Evolutionary conservation across 495 filamentous ascomycete species (phyloP).

Genomic region (Aspergillus taichungensis): DNA sequence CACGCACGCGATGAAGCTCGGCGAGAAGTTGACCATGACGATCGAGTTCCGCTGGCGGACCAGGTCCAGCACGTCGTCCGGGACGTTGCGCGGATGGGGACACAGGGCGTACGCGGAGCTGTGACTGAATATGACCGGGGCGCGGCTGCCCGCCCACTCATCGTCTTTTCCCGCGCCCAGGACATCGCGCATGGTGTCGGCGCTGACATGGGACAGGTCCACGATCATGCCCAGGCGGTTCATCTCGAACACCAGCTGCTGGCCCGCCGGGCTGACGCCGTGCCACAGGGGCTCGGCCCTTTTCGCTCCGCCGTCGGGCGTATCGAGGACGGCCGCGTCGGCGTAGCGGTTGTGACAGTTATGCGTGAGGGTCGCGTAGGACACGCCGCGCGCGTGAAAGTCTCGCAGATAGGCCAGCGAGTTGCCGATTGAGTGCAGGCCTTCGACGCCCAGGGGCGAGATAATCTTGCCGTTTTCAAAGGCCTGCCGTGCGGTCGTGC

Average conservation of each 20-base stretch:
- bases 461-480: constrained; percentile 54
- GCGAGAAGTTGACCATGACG: constrained; percentile 56
- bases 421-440: constrained; percentile 92
- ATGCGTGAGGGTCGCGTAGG: constrained; percentile 84
- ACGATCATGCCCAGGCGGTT: constrained; percentile 46
- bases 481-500: constrained; percentile 46
- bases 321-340: constrained; percentile 62
- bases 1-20: constrained; percentile 62
- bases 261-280: constrained; percentile 63
- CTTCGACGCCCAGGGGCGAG: constrained; percentile 76
- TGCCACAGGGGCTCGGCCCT: constrained; percentile 42
- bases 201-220: constrained; percentile 47
- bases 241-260: constrained; percentile 49
- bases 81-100: constrained; percentile 50
- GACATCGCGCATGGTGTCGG: constrained; percentile 48
- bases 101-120: constrained; percentile 44
- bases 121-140: constrained; percentile 53
- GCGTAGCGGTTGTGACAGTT: constrained; percentile 91
- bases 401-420: constrained; percentile 65
- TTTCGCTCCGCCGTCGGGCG: constrained; percentile 34
- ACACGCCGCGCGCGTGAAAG: constrained; percentile 72
- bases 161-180: constrained; percentile 36
- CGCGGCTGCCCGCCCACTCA: constrained; percentile 34
- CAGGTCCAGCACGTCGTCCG: constrained; percentile 49
- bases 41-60: constrained; percentile 46